Percentiles rank a stretch among this genome's conserved stretches.
Evolutionary conservation across 1,139 yeast species (phyloP).

Genomic region (Spathaspora sp.): DNA sequence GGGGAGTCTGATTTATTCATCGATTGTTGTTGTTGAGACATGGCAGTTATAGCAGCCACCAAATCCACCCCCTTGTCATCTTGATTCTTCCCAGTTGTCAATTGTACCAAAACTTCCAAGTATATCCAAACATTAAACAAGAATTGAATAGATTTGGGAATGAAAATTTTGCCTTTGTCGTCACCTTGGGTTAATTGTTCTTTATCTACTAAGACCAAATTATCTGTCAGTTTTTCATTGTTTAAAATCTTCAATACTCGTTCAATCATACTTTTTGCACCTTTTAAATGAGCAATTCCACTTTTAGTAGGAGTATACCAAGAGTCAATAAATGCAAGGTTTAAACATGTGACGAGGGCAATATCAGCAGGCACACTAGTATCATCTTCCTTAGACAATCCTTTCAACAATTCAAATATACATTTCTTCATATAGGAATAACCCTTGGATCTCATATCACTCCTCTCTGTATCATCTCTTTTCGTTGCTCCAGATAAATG

Average conservation of each 20-base stretch:
- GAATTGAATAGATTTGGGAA: constrained; percentile 51
- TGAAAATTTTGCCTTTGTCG: constrained; percentile 20
- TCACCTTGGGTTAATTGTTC: constrained; percentile 25
- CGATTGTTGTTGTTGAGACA: constrained; percentile 16
- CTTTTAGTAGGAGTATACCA: constrained; percentile 69
- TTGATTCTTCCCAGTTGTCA: constrained; percentile 50
- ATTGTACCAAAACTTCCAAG: constrained; percentile 63
- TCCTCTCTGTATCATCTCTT: constrained; percentile 21
- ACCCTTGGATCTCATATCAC: constrained; percentile 46
- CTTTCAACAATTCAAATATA: constrained; percentile 57
- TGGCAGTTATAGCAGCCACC: constrained; percentile 41
- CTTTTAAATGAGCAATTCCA: constrained; percentile 66
- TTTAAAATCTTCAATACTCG: constrained; percentile 37
- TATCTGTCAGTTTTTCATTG: constrained; percentile 22
- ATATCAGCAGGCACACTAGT: constrained; percentile 58
- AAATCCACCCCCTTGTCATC: constrained; percentile 47
- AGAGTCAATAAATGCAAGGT: constrained; percentile 62
- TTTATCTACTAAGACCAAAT: constrained; percentile 31
- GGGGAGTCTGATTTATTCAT: constrained; percentile 18
- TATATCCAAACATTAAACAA: constrained; percentile 66
- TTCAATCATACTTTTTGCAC: constrained; percentile 63
- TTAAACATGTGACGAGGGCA: constrained; percentile 63
- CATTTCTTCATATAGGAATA: constrained; percentile 59
- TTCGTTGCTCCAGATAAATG: constrained; percentile 32
- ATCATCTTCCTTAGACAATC: constrained; percentile 34